A percentile compares a stretch with the other conserved stretches of the same genome.
phyloP scores from a whole-genome alignment of 106 monocot genomes.

The Allium cepa region DNA sequence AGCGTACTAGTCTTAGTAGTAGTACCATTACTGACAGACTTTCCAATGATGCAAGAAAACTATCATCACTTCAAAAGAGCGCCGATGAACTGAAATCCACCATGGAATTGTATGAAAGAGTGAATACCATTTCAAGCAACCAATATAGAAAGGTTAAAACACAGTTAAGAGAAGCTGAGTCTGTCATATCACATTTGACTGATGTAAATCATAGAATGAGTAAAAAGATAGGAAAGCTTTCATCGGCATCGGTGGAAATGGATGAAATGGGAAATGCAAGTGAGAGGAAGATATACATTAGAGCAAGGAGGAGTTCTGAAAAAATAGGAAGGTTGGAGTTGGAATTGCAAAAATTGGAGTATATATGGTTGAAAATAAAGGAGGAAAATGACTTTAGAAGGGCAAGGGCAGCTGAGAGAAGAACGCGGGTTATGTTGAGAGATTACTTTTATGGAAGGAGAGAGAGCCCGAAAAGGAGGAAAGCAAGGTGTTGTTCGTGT shows the following conservation, averaged over 20 bases:
- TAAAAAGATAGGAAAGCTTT: conserved; percentile 28
- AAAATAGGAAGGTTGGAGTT: conserved; percentile 49
- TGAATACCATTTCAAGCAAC: conserved; percentile 10
- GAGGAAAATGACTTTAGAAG: conserved; percentile 29
- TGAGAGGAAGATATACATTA: conserved; percentile 25
- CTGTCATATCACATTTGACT: conserved; percentile 26
- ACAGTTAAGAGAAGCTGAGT: conserved; percentile 34
- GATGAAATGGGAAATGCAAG: conserved; percentile 10
- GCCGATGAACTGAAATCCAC: conserved; percentile 40
- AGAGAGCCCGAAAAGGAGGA: conserved; percentile 17
- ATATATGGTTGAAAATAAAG: conserved; percentile 38
- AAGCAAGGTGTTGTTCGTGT: conserved; percentile 34
- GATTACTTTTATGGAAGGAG: conserved; percentile 54
- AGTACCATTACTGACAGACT: conserved; percentile 31
- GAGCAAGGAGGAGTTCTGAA: conserved; percentile 31
- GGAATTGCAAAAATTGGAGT: conserved; percentile 51
- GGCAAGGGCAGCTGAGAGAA: conserved; percentile 26
- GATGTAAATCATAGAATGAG: conserved; percentile 32
- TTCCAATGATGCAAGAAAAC: conserved; percentile 39
- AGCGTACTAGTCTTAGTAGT: conserved; percentile 5
- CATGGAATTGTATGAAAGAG: conserved; percentile 23
- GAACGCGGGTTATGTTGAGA: conserved; percentile 33
- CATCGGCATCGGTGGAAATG: conserved; percentile 6
- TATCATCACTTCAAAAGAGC: conserved; percentile 26
- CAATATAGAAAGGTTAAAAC: conserved; percentile 31